A percentile compares a stretch with the other conserved stretches of the same genome.
Conservation (phyloP, 2,329 filamentous ascomycete species). For the Colletotrichum sp. region DNA sequence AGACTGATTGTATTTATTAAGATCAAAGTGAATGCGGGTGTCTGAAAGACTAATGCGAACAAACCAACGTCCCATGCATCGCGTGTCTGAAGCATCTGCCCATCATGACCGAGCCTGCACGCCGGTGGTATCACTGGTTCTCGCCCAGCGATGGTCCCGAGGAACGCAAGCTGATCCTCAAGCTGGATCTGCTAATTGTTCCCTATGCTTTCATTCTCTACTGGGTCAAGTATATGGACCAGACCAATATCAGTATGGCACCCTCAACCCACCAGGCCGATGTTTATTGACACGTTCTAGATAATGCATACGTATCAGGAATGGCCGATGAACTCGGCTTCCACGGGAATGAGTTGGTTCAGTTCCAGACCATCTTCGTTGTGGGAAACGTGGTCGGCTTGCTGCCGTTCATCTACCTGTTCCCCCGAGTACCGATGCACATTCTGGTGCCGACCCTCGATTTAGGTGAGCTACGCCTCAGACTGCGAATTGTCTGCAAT, state of each 20-base stretch:
- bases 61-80: rapidly evolving
- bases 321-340: constrained; percentile 9
- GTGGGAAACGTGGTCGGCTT: constrained; percentile 54
- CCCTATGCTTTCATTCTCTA: constrained; percentile 61
- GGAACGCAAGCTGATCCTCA: constrained; percentile 57
- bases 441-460: constrained; percentile 58
- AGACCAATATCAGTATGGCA: constrained; percentile 54
- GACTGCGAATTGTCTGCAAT: not conserved
- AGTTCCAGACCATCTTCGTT: constrained; percentile 20
- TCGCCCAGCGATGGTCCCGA: constrained; percentile 51
- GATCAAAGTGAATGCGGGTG: not conserved
- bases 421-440: constrained; percentile 50
- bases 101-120: not conserved
- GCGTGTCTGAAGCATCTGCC: not conserved
- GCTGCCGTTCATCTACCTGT: constrained; percentile 57
- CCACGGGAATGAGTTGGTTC: not conserved
- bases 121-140: constrained; percentile 46
- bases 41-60: not conserved
- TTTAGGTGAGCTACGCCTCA: constrained; percentile 27
- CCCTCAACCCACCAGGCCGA: no score
- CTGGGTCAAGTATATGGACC: constrained; percentile 63
- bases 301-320: constrained; percentile 11
- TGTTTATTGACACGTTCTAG: not conserved
- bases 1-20: not conserved
- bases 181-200: constrained; percentile 61